Evolutionary conservation across 108 stramenopile species (phyloP).

Genomic region (Aurantiochytrium sp.): DNA sequence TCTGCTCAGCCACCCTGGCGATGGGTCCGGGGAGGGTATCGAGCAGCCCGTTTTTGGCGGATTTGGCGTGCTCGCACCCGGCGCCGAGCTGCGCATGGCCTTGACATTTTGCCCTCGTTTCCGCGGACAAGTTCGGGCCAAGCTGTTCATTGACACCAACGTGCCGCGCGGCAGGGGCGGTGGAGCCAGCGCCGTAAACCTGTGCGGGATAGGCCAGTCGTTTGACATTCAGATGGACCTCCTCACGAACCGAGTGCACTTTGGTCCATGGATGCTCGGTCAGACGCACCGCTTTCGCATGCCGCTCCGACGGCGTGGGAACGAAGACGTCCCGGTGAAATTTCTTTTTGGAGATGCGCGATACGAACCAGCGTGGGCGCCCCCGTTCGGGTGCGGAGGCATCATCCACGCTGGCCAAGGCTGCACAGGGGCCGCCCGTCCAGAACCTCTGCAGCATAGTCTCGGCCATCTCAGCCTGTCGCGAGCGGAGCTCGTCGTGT

Average conservation of each 20-base stretch:
- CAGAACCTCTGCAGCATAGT: not conserved
- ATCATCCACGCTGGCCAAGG: not conserved
- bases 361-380: not conserved
- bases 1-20: not conserved
- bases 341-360: not conserved
- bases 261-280: not conserved
- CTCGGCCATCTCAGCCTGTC: not conserved
- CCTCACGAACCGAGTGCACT: not conserved
- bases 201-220: not conserved
- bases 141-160: not conserved
- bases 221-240: not conserved
- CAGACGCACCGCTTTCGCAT: not conserved
- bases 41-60: not conserved
- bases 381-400: not conserved
- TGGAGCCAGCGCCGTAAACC: not conserved
- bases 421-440: no score
- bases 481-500: not conserved
- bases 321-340: not conserved
- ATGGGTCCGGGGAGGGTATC: not conserved
- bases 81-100: not conserved
- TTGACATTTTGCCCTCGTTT: not conserved
- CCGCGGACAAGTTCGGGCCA: not conserved
- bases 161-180: not conserved
- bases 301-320: not conserved
- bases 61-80: not conserved